Conservation (phyloP, 805 yeast genomes). For the Wickerhamiella kazuoi region DNA sequence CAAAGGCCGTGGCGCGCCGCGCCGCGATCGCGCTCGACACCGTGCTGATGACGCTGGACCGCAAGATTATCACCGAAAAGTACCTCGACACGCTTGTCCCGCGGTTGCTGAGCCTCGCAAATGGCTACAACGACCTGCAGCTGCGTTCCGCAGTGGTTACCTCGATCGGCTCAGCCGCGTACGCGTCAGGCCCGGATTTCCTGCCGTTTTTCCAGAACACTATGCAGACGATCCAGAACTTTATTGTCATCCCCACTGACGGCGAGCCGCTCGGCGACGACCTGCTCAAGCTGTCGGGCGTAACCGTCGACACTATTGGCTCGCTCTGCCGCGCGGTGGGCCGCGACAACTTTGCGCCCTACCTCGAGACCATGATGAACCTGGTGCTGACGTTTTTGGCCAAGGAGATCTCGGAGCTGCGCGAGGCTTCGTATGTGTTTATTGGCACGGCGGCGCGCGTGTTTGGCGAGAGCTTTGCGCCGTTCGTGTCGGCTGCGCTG, state of each 20-base stretch:
- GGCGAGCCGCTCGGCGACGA: slow-evolving; percentile 61
- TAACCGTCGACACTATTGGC: slow-evolving; percentile 82
- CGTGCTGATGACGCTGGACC: slow-evolving; percentile 75
- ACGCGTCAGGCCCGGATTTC: slow-evolving; percentile 79
- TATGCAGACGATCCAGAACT: slow-evolving; percentile 65
- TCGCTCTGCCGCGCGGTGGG: slow-evolving; percentile 96
- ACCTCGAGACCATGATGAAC: slow-evolving; percentile 73
- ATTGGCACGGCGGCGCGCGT: slow-evolving; percentile 89
- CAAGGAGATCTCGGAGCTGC: slow-evolving; percentile 64
- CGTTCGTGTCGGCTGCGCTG: slow-evolving; percentile 64
- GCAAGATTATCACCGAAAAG: slow-evolving; percentile 56
- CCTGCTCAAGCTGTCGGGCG: slow-evolving; percentile 81
- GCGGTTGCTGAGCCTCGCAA: slow-evolving; percentile 70
- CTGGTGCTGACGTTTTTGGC: slow-evolving; percentile 68
- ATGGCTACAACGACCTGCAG: slow-evolving; percentile 38
- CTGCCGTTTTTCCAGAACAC: slow-evolving; percentile 73
- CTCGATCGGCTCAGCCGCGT: slow-evolving; percentile 94
- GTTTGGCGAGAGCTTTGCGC: slow-evolving; percentile 76
- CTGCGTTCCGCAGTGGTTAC: slow-evolving; percentile 55
- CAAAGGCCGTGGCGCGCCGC: slow-evolving; percentile 67
- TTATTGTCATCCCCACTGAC: slow-evolving; percentile 34
- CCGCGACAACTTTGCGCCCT: slow-evolving; percentile 67
- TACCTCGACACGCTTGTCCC: slow-evolving; percentile 83
- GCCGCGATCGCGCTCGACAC: slow-evolving; percentile 89
- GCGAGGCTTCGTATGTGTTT: slow-evolving; percentile 90